phyloP scores from a whole-genome alignment of 768 basidiomycete species.

The Xerocomellus chrysenteron region DNA sequence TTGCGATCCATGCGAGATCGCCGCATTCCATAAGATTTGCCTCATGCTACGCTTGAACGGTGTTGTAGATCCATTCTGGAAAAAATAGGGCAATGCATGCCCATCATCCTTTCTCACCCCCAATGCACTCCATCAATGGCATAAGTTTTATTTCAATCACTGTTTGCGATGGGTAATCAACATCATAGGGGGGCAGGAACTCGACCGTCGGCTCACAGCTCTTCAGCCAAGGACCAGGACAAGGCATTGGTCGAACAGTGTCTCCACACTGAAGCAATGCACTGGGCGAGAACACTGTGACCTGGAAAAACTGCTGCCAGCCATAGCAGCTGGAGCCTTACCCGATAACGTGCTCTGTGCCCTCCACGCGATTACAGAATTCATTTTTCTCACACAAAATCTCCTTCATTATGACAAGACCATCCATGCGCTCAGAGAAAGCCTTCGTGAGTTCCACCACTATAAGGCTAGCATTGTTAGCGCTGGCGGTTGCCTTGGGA shows the following conservation, averaged over 20 bases:
- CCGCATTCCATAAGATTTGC: neutral
- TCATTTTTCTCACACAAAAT: constrained; percentile 37
- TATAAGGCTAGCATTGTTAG: neutral
- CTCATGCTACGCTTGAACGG: neutral
- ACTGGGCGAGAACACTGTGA: constrained; percentile 3
- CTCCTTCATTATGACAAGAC: neutral
- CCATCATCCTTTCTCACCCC: constrained; percentile 23
- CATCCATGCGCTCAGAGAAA: neutral
- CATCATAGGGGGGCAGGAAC: constrained; percentile 19
- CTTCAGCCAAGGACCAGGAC: constrained; percentile 16
- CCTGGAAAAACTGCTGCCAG: constrained; percentile 1
- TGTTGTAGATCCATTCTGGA: constrained; percentile 34
- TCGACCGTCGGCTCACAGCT: constrained; percentile 24
- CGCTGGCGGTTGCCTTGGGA: neutral
- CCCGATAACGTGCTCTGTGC: constrained; percentile 30
- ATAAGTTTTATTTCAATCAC: constrained; percentile 28
- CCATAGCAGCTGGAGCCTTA: constrained; percentile 12
- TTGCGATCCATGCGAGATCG: neutral
- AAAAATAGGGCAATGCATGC: constrained; percentile 20
- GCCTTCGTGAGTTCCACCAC: constrained; percentile 2
- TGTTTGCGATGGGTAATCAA: neutral
- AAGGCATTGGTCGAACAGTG: neutral
- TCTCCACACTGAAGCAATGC: constrained; percentile 5
- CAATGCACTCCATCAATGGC: constrained; percentile 29
- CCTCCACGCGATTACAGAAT: constrained; percentile 37